Percentiles rank a stretch among this genome's conserved stretches.
phyloP scores from a whole-genome alignment of 495 filamentous ascomycete genomes.

The Margaritispora aquatica region DNA sequence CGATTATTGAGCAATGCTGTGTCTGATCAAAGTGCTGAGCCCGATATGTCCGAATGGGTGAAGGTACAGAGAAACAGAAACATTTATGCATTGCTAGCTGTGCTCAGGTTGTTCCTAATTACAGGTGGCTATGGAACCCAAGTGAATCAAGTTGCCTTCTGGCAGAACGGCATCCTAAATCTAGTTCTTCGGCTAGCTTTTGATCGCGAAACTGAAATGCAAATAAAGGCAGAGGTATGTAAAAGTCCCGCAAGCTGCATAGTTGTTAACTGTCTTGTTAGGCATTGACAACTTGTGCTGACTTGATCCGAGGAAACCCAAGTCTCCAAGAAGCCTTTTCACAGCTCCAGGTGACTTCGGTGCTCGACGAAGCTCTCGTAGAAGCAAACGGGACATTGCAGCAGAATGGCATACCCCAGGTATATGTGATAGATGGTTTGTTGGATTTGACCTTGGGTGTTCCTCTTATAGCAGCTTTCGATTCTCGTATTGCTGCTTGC shows the following conservation, averaged over 20 bases:
- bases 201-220: constrained; percentile 62
- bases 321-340: constrained; percentile 80
- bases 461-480: constrained; percentile 57
- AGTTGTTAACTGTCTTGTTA: constrained; percentile 26
- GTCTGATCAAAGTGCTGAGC: constrained; percentile 46
- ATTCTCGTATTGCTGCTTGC: constrained; percentile 77
- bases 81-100: constrained; percentile 80
- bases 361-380: constrained; percentile 38
- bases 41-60: constrained; percentile 63
- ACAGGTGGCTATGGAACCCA: constrained; percentile 71
- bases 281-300: constrained; percentile 79
- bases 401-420: constrained; percentile 47
- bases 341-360: constrained; percentile 65
- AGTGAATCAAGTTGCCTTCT: constrained; percentile 81
- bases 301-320: constrained; percentile 78
- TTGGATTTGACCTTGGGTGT: constrained; percentile 77
- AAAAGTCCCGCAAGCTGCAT: background rate
- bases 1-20: constrained; percentile 62
- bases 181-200: constrained; percentile 82
- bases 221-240: constrained; percentile 74
- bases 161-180: constrained; percentile 73
- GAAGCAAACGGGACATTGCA: constrained; percentile 37
- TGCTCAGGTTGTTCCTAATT: constrained; percentile 79
- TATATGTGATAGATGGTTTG: constrained; percentile 93
- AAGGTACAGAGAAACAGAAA: constrained; percentile 81